Base-by-base conservation (phyloP, 2,329 filamentous ascomycete genomes). In the Aspergillaceae sp. region DNA sequence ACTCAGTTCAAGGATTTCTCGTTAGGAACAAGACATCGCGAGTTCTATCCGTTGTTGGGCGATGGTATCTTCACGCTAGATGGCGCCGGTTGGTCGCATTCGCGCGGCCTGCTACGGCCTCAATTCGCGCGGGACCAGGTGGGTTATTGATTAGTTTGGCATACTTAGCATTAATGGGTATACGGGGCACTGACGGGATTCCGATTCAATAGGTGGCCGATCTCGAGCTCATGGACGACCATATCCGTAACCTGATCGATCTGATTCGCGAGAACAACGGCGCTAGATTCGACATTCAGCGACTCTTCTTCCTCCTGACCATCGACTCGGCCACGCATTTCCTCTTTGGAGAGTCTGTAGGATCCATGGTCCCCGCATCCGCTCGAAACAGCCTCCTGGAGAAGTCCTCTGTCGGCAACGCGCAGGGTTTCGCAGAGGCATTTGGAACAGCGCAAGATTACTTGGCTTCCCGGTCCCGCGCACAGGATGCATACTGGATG, bases 291-390 rank as follows among this genome's bases (percentile, higher is more conserved):
- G 82, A 94, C 53, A 79, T 91, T 3, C 78, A 81, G 51, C 81
- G 87, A 48, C 71, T 94, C 36, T 84, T 95, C 67, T 94, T 87
- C 70, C 76, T 86, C 29, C 84, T 83, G 58, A 90, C 88, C 0
- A 74, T 95, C 10, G 90, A 96, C 66, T 83, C 86, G 3, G 82
- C 87, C 2, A 95, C 89, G 0, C 86, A 94, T 56, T 95, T 95
- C 62, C 70, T 96, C 28, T 78, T 95, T 1, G 90, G 90, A 3
- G 74, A 82, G 49, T 85, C 86, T 48, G 83, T 91, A 9, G 79
- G 77, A 40, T 80, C 75, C 50, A 64, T 71, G 57, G 47, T 60
- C 5, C 55, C 62, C 1, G 50, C 54, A 3, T 57, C 58, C 3
- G 51, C 68, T 6, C 58, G 62, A 11, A 78, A 79, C 0, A 46